Evolutionary conservation across 2,329 filamentous ascomycete genomes (phyloP).

Genomic region (Bretziella fagacearum): DNA sequence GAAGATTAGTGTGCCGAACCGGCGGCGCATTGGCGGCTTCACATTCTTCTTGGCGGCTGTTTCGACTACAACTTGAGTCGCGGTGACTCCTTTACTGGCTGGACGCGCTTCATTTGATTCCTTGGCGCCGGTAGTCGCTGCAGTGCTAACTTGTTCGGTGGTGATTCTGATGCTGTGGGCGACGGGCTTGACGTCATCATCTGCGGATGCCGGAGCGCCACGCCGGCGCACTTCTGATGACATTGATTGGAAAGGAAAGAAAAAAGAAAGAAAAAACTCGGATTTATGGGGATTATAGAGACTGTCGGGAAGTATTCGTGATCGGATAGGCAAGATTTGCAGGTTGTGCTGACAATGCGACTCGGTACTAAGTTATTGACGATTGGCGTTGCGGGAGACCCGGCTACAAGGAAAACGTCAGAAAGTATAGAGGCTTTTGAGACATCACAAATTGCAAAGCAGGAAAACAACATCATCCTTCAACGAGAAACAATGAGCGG

Average conservation of each 20-base stretch:
- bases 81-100: background rate
- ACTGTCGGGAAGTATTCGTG: too few relatives aligned
- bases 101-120: conserved; percentile 9
- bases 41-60: background rate
- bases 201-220: background rate
- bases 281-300: too few relatives aligned
- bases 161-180: conserved; percentile 17
- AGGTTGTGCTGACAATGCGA: too few relatives aligned
- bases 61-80: background rate
- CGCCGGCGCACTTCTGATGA: conserved; percentile 8
- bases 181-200: conserved; percentile 15
- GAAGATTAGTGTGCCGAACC: conserved; percentile 69
- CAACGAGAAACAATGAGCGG: too few relatives aligned
- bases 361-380: too few relatives aligned
- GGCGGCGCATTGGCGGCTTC: conserved; percentile 37
- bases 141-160: conserved; percentile 17
- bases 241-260: conserved; percentile 7
- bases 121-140: conserved; percentile 25
- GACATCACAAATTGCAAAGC: too few relatives aligned
- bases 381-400: too few relatives aligned
- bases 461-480: too few relatives aligned
- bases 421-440: too few relatives aligned
- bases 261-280: too few relatives aligned
- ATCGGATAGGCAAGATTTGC: too few relatives aligned
- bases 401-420: too few relatives aligned